Percentiles rank a stretch among this genome's conserved stretches.
Evolutionary conservation across 345 rosid species (phyloP).

Genomic region (Mallotus nudiflorus): DNA sequence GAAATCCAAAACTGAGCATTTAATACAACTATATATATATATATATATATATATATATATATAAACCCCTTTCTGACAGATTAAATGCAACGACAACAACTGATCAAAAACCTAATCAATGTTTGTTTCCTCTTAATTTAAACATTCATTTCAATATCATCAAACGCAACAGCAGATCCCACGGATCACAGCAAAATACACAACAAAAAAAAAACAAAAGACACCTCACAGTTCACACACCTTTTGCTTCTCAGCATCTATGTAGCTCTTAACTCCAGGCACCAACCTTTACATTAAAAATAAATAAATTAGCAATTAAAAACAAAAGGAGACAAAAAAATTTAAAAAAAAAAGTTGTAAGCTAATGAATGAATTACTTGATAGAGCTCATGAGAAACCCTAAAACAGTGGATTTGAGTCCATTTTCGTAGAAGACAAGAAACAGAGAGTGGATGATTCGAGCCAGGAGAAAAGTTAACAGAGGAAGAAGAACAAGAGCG

Average conservation of each 20-base stretch:
- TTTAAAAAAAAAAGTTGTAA: not conserved
- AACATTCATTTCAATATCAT: too few species aligned
- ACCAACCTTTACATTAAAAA: slow-evolving; percentile 45
- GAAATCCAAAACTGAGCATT: too few species aligned
- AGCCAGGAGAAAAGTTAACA: slow-evolving; percentile 62
- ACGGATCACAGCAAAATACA: not conserved
- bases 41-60: too few species aligned
- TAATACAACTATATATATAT: too few species aligned
- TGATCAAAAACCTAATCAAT: too few species aligned
- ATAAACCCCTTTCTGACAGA: too few species aligned
- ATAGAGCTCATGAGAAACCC: slow-evolving; percentile 54
- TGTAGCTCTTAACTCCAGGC: slow-evolving; percentile 75
- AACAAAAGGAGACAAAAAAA: not conserved
- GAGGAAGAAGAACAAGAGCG: slow-evolving; percentile 56
- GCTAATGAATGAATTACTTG: slow-evolving; percentile 44
- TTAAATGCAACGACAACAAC: too few species aligned
- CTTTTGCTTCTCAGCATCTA: slow-evolving; percentile 95
- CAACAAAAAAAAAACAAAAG: not conserved
- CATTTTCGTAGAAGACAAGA: slow-evolving; percentile 52
- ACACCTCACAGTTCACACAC: slow-evolving; percentile 29
- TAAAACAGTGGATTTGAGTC: slow-evolving; percentile 52
- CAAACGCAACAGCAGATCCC: not conserved
- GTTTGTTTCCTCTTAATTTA: too few species aligned
- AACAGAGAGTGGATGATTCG: slow-evolving; percentile 49
- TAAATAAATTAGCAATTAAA: slow-evolving; percentile 1